phyloP scores from a whole-genome alignment of 441 rosid genomes.

The Melastoma candidum region DNA sequence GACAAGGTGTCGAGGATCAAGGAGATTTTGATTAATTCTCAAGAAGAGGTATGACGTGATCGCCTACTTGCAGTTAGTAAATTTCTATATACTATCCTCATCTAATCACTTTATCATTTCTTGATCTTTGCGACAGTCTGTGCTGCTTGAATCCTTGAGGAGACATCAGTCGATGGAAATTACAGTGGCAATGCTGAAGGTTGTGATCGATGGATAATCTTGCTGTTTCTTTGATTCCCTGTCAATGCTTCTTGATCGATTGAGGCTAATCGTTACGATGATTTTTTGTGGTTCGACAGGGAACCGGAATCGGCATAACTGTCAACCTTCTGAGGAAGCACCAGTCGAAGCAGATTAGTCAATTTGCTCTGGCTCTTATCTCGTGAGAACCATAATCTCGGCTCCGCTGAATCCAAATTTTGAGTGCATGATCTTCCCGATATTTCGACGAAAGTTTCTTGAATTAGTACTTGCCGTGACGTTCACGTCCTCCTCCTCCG shows the following conservation, averaged over 20 bases:
- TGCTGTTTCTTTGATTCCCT: background rate
- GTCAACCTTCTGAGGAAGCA: constrained; percentile 79
- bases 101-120: constrained; percentile 10
- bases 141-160: constrained; percentile 61
- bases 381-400: constrained; percentile 41
- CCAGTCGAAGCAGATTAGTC: constrained; percentile 43
- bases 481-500: constrained; percentile 20
- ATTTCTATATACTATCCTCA: constrained; percentile 9
- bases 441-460: too few relatives aligned
- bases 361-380: constrained; percentile 58
- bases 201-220: too few relatives aligned
- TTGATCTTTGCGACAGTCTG: constrained; percentile 35
- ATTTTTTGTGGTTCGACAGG: constrained; percentile 13
- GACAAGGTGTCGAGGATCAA: constrained; percentile 80
- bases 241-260: background rate
- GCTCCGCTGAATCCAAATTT: too few relatives aligned
- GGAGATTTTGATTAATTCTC: constrained; percentile 39
- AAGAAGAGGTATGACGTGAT: constrained; percentile 48
- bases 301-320: too few relatives aligned
- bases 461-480: too few relatives aligned
- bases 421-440: too few relatives aligned
- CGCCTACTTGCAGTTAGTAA: background rate
- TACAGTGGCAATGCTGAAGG: constrained; percentile 68
- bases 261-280: constrained; percentile 7
- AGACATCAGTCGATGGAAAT: constrained; percentile 69